A percentile compares a stretch with the other conserved stretches of the same genome.
phyloP scores from a whole-genome alignment of 192 early-diverging fungal species.

The Neocallimastix lanati region DNA sequence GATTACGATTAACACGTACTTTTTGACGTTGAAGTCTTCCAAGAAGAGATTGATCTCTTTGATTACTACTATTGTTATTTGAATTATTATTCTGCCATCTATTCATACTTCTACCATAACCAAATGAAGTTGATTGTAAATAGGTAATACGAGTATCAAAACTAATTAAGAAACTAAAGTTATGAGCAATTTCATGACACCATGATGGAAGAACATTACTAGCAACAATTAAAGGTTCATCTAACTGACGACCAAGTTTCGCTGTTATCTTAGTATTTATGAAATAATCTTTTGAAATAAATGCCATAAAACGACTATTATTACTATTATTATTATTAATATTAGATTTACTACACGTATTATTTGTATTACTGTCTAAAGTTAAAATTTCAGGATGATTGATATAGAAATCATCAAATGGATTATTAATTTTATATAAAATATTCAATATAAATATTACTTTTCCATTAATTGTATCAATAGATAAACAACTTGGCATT shows the following conservation, averaged over 20 bases:
- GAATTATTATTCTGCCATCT: conserved; percentile 33
- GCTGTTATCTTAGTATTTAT: conserved; percentile 66
- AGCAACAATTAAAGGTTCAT: conserved; percentile 77
- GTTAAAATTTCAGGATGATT: background rate
- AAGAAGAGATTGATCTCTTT: conserved; percentile 25
- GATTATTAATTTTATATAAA: background rate
- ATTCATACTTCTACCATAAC: conserved; percentile 59
- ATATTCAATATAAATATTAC: background rate
- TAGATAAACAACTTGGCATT: background rate
- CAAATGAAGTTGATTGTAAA: conserved; percentile 70
- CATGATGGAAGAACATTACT: conserved; percentile 59
- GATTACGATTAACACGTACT: conserved; percentile 54
- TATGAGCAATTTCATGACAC: conserved; percentile 34
- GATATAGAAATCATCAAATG: background rate
- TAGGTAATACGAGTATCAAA: conserved; percentile 65
- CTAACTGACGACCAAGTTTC: conserved; percentile 68
- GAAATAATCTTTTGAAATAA: conserved; percentile 26
- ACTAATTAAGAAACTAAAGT: conserved; percentile 62
- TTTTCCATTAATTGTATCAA: background rate
- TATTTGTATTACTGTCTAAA: background rate
- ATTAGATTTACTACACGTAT: background rate
- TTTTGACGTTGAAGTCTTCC: conserved; percentile 70
- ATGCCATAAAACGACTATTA: background rate
- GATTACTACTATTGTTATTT: background rate
- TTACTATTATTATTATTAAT: background rate